A percentile compares a stretch with the other conserved stretches of the same genome.
Conservation (phyloP, 495 filamentous ascomycete genomes). For the Aspergillus saccharolyticus region DNA sequence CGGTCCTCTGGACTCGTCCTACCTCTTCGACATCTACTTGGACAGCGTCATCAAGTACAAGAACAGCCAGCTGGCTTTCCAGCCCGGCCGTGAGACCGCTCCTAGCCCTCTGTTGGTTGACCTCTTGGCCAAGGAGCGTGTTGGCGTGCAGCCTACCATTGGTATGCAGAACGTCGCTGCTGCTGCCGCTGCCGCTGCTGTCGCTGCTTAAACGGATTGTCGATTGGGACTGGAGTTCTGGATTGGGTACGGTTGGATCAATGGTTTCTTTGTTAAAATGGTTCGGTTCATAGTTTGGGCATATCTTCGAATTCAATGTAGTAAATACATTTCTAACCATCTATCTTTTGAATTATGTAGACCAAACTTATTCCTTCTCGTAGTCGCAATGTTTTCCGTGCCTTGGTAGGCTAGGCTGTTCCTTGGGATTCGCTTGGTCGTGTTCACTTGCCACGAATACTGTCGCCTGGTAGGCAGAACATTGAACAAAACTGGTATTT, state of each 20-base stretch:
- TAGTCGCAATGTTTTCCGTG: too few species aligned
- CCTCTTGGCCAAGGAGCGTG: slow-evolving; percentile 85
- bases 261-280: slow-evolving; percentile 4
- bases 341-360: too few species aligned
- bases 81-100: slow-evolving; percentile 65
- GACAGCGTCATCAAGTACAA: slow-evolving; percentile 86
- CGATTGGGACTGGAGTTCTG: slow-evolving; percentile 18
- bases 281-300: slow-evolving; percentile 6
- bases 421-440: too few species aligned
- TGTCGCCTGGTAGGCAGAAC: too few species aligned
- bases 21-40: slow-evolving; percentile 94
- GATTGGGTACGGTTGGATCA: slow-evolving; percentile 8
- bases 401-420: too few species aligned
- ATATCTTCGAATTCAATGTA: slow-evolving; percentile 6
- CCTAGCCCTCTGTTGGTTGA: slow-evolving; percentile 85
- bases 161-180: slow-evolving; percentile 49
- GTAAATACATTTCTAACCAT: background rate
- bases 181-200: slow-evolving; percentile 35
- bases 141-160: slow-evolving; percentile 72
- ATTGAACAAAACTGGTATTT: background rate
- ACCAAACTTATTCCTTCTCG: too few species aligned
- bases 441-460: too few species aligned
- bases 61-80: slow-evolving; percentile 63
- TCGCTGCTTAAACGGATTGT: slow-evolving; percentile 16
- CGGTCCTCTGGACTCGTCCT: slow-evolving; percentile 86